Evolutionary conservation across 805 yeast species (phyloP), one percentile per base, ranked within the genome.

Genomic region (Limtongia smithiae): DNA sequence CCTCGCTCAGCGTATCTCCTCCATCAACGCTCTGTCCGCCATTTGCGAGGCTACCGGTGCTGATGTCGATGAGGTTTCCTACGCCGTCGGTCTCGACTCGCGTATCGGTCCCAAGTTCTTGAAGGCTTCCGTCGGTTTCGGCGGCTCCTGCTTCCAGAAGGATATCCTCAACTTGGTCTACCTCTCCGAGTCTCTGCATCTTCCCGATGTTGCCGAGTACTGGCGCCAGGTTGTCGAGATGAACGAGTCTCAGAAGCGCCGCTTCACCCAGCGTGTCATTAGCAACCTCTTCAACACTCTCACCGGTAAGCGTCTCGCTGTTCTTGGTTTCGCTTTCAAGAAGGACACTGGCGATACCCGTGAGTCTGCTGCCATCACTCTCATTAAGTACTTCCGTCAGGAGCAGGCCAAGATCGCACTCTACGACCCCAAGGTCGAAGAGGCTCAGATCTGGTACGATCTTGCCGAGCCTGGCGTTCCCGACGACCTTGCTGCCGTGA

Each of bases 11-110:
- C 56, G 65, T 42, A 62, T 62, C 52, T 62, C 65, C 21, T 62
- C 65, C 46, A 62, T 62, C 48, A 62, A 62, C 50, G 64, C 65
- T 25, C 60, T 62, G 25, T 62, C 65, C 17, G 65, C 65, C 25
- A 57, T 62, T 38, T 62, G 65, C 41, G 65, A 62, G 50, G 64
- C 63, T 17, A 62, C 65, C 37, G 65, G 65, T 12, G 65, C 65
- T 22, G 60, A 62, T 33, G 63, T 62, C 25, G 65, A 62, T 34
- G 65, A 62, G 53, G 65, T 62, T 21, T 60, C 65, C 11, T 51
- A 59, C 48, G 66, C 66, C 30, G 56, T 59, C 41, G 66, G 66
- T 39, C 57, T 60, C 14, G 66, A 62, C 42, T 35, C 61, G 28
- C 61, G 66, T 41, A 61, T 62, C 40, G 66, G 65, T 15, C 58